Percentiles rank a stretch among this genome's conserved stretches.
Evolutionary conservation across 116 monocot species (phyloP).

Genomic region (Cymodocea nodosa): DNA sequence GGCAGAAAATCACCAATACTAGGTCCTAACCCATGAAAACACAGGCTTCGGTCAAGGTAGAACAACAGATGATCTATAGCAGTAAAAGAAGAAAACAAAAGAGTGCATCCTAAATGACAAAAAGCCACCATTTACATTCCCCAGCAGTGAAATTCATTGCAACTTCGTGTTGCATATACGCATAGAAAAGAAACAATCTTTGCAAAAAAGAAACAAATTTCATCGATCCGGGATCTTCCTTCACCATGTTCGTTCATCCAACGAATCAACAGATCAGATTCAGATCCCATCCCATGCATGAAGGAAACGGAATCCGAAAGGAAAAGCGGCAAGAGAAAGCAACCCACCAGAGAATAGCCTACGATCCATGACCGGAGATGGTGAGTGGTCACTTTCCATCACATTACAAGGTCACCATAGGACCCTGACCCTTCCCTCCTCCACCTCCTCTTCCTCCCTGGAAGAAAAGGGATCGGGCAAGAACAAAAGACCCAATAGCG

Average conservation of each 20-base stretch:
- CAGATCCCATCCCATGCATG: neutral
- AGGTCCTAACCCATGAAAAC: slow-evolving; percentile 1
- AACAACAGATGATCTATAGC: no score
- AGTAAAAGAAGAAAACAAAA: neutral
- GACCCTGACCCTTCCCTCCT: no score
- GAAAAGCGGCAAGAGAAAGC: neutral
- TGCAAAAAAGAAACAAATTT: neutral
- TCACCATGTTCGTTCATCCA: neutral
- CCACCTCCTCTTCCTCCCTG: neutral
- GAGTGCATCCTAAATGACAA: neutral
- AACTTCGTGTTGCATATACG: no score
- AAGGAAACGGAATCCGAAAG: neutral
- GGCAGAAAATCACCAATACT: neutral
- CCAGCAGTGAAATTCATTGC: no score
- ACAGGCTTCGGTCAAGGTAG: neutral
- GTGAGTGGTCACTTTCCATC: neutral
- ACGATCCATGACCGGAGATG: slow-evolving; percentile 1
- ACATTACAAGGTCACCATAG: neutral
- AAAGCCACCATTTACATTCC: neutral
- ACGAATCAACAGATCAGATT: slow-evolving; percentile 5
- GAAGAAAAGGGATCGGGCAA: neutral
- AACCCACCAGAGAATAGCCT: slow-evolving; percentile 4
- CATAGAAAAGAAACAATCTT: no score
- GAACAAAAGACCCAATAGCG: neutral
- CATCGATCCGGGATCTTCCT: neutral